Base-by-base conservation (phyloP, 768 basidiomycete species). In the Kwoniella dendrophila region DNA sequence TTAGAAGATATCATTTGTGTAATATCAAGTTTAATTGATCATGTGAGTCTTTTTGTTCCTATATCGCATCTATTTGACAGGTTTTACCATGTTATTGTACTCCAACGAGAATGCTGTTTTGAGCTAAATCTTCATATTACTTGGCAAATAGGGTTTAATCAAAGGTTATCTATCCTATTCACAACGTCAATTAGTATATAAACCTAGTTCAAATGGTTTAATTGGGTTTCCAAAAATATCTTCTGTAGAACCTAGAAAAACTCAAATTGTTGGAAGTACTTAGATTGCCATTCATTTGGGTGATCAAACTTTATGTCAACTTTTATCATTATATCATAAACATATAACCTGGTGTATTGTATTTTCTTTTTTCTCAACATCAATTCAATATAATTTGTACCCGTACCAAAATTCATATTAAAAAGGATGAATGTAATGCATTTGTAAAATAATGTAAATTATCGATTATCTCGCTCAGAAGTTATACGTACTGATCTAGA, bases 1-100 rank as follows among this genome's bases (percentile, higher is more conserved):
- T 29, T 78, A 18, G 76, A 76, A 38, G 74, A 75, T 57, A 68
- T 79, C 40, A 76, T 79, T 59, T 69, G 64, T 47, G 63, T 75
- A 18, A 59, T 72, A 3, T 69, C 74, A 3, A 75, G 70, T 49
- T 63, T 75, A 27, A 68, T 77, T 12, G 73, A 75, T 59, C 74
- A 76, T 54, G 74, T 76, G 34, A 44, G 72, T 70, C 32, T 36
- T 36, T 36, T 36, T 36, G 34, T 36, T 36, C n/a, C n/a, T n/a
- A n/a, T 24, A 18, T 6, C 7, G n/a, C 5, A 5, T 45, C 26
- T 45, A 45, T 10, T 24, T 45, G 7, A n/a, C 18, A 45, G 38
- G 11, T 10, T 40, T 36, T 43, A 12, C n/a, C 43, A 57, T 18
- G 24, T 12, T 22, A 12, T 16, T 20, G n/a, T 36, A 27, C 32